Percentiles rank a stretch among this genome's conserved stretches.
Conservation (phyloP, 371 early-diverging fungal species). For the Rhizomucor miehei region DNA sequence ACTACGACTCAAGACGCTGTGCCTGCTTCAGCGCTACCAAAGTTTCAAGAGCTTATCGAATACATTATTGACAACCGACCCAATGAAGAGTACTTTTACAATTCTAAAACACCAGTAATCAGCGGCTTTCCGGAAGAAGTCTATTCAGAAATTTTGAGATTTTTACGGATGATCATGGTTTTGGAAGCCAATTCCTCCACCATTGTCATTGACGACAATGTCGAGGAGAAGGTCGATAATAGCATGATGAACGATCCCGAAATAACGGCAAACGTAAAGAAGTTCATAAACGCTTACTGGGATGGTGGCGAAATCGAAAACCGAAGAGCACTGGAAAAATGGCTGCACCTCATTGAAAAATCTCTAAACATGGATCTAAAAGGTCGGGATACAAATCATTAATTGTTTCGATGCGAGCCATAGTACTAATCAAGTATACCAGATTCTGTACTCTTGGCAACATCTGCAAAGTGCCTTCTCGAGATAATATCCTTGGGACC, state of each 20-base stretch:
- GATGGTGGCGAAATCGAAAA: conserved; percentile 28
- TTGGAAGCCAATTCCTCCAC: conserved; percentile 51
- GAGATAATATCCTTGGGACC: conserved; percentile 78
- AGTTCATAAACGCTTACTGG: conserved; percentile 45
- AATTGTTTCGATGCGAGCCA: background rate
- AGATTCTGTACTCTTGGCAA: conserved; percentile 62
- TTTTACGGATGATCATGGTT: conserved; percentile 56
- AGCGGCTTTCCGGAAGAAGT: conserved; percentile 58
- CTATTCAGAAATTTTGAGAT: conserved; percentile 52
- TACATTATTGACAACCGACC: conserved; percentile 38
- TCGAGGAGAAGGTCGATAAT: conserved; percentile 51
- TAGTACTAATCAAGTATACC: background rate
- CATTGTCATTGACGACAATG: conserved; percentile 52
- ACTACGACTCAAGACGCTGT: conserved; percentile 21
- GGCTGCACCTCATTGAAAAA: conserved; percentile 54
- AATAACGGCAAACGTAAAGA: conserved; percentile 37
- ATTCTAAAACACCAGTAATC: conserved; percentile 37
- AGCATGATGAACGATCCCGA: conserved; percentile 47
- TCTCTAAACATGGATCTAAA: conserved; percentile 42
- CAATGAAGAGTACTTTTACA: conserved; percentile 23
- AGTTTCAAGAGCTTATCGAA: conserved; percentile 43
- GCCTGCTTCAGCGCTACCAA: conserved; percentile 41
- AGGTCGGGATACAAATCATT: conserved; percentile 20
- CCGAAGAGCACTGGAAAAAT: conserved; percentile 38
- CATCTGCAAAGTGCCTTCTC: conserved; percentile 64